Percentiles rank a stretch among this genome's conserved stretches.
These are phyloP conservation scores for Pythium insidiosum DNA, from an alignment of 352 stramenopile species.

Conservation along the genomic window DNA sequence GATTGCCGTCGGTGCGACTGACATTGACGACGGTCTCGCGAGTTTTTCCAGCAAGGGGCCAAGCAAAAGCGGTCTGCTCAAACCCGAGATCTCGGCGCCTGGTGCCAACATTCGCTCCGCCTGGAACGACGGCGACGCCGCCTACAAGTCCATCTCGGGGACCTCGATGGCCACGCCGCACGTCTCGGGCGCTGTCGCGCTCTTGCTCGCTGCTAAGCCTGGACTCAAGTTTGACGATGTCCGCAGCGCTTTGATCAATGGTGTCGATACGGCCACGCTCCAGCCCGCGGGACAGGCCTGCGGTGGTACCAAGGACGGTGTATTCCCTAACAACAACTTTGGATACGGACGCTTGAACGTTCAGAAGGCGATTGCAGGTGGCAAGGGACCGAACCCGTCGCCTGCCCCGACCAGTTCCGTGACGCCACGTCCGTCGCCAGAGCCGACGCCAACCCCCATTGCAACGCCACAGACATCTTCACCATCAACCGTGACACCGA, in stretches of 20 bases:
- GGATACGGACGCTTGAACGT: slow-evolving; percentile 28
- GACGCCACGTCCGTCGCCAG: no score
- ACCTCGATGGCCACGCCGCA: slow-evolving; percentile 11
- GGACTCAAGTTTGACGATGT: slow-evolving; percentile 7
- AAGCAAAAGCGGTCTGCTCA: slow-evolving; percentile 1
- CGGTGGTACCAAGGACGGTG: slow-evolving; percentile 14
- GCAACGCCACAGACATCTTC: no score
- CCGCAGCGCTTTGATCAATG: slow-evolving; percentile 1
- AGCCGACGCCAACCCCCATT: no score
- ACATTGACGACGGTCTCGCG: slow-evolving; percentile 6
- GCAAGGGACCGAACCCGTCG: no score
- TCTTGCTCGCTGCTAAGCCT: slow-evolving; percentile 11
- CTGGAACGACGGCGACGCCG: background rate
- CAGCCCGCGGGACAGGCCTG: slow-evolving; percentile 12
- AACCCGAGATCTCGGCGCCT: slow-evolving; percentile 14
- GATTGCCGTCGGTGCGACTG: slow-evolving; percentile 17
- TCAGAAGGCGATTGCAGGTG: no score
- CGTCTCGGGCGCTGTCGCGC: slow-evolving; percentile 6
- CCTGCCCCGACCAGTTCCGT: no score
- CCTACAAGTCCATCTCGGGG: slow-evolving; percentile 2
- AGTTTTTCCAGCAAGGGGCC: slow-evolving; percentile 15
- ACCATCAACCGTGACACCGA: no score
- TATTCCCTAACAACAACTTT: slow-evolving; percentile 37
- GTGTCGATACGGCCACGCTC: slow-evolving; percentile 8
- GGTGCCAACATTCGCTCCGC: slow-evolving; percentile 7